These are phyloP conservation scores for Wickerhamomyces silvicola DNA, from an alignment of 805 yeast species.

Conservation along the genomic window DNA sequence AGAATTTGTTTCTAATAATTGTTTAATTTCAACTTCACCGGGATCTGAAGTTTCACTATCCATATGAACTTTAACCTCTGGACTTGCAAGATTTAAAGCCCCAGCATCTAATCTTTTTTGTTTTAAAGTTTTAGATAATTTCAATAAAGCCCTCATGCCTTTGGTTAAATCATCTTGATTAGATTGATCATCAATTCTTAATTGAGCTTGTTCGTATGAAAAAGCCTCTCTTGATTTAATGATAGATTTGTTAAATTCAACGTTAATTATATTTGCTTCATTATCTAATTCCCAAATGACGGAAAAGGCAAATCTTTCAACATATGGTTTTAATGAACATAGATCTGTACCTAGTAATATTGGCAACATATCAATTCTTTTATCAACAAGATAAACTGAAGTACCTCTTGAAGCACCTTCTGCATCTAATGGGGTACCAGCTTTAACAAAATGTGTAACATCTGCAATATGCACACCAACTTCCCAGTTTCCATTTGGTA, in stretches of 20 bases:
- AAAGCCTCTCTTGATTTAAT: constrained; percentile 91
- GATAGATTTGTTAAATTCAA: constrained; percentile 77
- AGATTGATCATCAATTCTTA: constrained; percentile 73
- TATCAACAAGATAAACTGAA: constrained; percentile 93
- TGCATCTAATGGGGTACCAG: constrained; percentile 83
- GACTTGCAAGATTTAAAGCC: constrained; percentile 93
- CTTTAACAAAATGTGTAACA: constrained; percentile 93
- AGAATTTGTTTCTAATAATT: constrained; percentile 85
- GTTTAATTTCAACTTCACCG: constrained; percentile 87
- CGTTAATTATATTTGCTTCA: constrained; percentile 76
- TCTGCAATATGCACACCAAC: constrained; percentile 99
- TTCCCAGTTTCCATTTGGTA: constrained; percentile 92
- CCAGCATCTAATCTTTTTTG: constrained; percentile 88
- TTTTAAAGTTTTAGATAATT: constrained; percentile 76
- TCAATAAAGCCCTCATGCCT: constrained; percentile 79
- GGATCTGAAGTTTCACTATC: constrained; percentile 98
- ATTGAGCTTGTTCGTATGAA: constrained; percentile 89
- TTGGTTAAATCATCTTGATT: constrained; percentile 80
- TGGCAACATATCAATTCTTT: constrained; percentile 98
- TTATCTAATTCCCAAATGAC: constrained; percentile 93
- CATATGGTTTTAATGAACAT: constrained; percentile 92
- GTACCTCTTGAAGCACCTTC: constrained; percentile 98
- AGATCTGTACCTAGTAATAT: constrained; percentile 89
- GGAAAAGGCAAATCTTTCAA: constrained; percentile 92
- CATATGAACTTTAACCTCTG: constrained; percentile 95